phyloP scores from a whole-genome alignment of 441 rosid species.

The Corymbia calophylla region DNA sequence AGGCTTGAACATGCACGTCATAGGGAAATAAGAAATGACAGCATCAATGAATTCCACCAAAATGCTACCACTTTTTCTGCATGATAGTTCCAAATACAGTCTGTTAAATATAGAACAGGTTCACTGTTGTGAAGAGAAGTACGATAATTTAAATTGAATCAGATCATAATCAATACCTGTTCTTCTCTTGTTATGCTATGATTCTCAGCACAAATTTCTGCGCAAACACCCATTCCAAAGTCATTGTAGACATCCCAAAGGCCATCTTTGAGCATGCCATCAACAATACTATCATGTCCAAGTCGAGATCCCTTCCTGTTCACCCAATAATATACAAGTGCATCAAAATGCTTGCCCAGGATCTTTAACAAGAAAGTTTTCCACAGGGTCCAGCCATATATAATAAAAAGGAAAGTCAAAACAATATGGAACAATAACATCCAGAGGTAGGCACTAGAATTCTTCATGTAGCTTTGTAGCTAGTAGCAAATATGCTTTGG shows the following conservation, averaged over 20 bases:
- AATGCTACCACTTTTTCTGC: not conserved
- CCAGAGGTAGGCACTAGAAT: not conserved
- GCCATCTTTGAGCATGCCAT: slow-evolving; percentile 94
- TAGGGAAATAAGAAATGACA: not conserved
- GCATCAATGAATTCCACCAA: not conserved
- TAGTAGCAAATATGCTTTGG: not conserved
- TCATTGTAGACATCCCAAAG: slow-evolving; percentile 95
- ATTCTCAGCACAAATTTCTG: slow-evolving; percentile 79
- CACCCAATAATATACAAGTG: not conserved
- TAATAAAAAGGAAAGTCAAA: not conserved
- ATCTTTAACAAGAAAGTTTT: not conserved
- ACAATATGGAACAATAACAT: not conserved
- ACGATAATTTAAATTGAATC: not conserved
- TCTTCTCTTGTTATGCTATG: slow-evolving; percentile 60
- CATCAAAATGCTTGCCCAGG: not conserved
- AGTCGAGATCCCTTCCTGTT: slow-evolving; percentile 80
- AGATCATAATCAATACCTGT: slow-evolving; percentile 39
- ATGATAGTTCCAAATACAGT: not conserved
- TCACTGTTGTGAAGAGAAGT: not conserved
- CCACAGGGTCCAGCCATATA: not conserved
- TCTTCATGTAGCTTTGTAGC: not conserved
- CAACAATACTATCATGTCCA: slow-evolving; percentile 78
- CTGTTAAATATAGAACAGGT: not conserved
- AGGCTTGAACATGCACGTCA: not conserved
- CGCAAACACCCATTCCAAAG: slow-evolving; percentile 92